Percentiles rank a stretch among this genome's conserved stretches.
These are phyloP conservation scores for Tylopilus plumbeoviolaceoides DNA, from an alignment of 768 basidiomycete species.

Conservation along the genomic window DNA sequence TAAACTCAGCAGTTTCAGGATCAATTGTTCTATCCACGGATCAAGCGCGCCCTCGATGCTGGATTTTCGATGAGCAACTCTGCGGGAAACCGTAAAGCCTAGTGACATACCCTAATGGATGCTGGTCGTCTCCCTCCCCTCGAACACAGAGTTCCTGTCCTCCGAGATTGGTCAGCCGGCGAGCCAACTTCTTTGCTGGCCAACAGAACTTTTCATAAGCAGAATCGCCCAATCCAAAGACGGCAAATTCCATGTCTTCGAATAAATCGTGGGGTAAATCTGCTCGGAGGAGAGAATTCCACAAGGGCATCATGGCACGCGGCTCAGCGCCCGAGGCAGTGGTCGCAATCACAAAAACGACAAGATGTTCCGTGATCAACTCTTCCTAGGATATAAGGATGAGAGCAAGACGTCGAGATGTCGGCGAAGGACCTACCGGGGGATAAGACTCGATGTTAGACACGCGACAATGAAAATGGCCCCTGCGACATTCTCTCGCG, in stretches of 20 bases:
- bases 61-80: slow-evolving; percentile 2
- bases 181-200: slow-evolving; percentile 77
- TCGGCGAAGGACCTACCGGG: slow-evolving; percentile 16
- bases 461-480: slow-evolving; percentile 47
- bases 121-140: slow-evolving; percentile 87
- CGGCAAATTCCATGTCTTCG: slow-evolving; percentile 70
- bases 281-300: slow-evolving; percentile 72
- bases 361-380: slow-evolving; percentile 59
- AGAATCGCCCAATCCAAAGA: slow-evolving; percentile 85
- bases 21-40: slow-evolving; percentile 60
- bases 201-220: slow-evolving; percentile 90
- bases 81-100: not conserved
- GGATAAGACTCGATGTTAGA: slow-evolving; percentile 23
- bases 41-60: slow-evolving; percentile 72
- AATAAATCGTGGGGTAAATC: slow-evolving; percentile 76
- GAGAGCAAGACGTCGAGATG: not conserved
- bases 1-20: slow-evolving; percentile 42
- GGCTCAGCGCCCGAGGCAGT: slow-evolving; percentile 83
- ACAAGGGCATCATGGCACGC: slow-evolving; percentile 72
- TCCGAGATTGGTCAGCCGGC: slow-evolving; percentile 64
- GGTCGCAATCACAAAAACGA: slow-evolving; percentile 74
- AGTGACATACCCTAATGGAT: slow-evolving; percentile 62
- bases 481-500: slow-evolving; percentile 36
- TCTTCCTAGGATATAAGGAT: slow-evolving; percentile 43
- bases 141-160: slow-evolving; percentile 60